Conservation (phyloP, 129 eudicot genomes). For the Lactuca saligna region DNA sequence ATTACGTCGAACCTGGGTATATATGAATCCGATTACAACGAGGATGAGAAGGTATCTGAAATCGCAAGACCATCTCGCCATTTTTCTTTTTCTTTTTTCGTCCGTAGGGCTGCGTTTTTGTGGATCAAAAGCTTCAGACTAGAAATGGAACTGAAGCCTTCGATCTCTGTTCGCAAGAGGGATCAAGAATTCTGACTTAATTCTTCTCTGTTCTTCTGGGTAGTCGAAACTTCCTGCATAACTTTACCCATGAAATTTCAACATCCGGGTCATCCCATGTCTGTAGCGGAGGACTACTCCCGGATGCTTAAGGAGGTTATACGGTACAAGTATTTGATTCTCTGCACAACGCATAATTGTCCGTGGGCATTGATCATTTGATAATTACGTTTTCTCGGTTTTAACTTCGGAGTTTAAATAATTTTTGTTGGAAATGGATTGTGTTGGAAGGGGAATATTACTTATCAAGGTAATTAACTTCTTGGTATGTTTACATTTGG, state of each 20-base stretch:
- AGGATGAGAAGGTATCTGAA: constrained; percentile 66
- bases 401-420: too few relatives aligned
- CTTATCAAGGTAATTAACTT: too few relatives aligned
- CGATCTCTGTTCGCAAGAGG: not conserved
- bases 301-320: constrained; percentile 3
- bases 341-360: not conserved
- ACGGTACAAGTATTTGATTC: not conserved
- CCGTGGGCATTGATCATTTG: too few relatives aligned
- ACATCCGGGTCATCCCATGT: not conserved
- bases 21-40: constrained; percentile 66
- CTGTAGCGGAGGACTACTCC: not conserved
- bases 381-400: too few relatives aligned
- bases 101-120: not conserved
- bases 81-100: constrained; percentile 15
- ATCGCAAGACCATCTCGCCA: constrained; percentile 55
- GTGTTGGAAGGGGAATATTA: too few relatives aligned
- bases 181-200: not conserved
- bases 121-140: constrained; percentile 8
- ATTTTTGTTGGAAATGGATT: too few relatives aligned
- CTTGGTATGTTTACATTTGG: too few relatives aligned
- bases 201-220: not conserved
- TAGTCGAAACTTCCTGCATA: constrained; percentile 1
- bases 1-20: constrained; percentile 56
- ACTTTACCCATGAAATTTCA: not conserved
- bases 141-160: not conserved